Evolutionary conservation across 2,329 filamentous ascomycete species (phyloP).

Genomic region (Magnaporthales sp.): DNA sequence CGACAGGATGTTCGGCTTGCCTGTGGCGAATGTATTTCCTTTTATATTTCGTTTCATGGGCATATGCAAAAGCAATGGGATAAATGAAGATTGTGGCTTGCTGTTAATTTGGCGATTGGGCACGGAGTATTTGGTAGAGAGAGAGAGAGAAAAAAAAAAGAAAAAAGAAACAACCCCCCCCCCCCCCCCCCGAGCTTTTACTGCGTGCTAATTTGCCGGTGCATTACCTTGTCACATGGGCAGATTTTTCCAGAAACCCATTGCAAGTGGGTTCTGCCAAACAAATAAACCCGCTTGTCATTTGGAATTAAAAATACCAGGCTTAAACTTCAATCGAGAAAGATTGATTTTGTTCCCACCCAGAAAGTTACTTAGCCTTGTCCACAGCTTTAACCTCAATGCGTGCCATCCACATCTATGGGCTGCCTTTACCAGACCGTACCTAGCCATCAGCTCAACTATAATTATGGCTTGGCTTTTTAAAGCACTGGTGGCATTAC

Average conservation of each 20-base stretch:
- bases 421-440: neutral
- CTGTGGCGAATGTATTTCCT: neutral
- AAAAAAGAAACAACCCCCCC: too few species aligned
- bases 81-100: too few species aligned
- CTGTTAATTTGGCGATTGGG: too few species aligned
- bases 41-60: neutral
- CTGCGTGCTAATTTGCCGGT: neutral
- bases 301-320: neutral
- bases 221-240: neutral
- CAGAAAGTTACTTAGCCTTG: too few species aligned
- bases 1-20: neutral
- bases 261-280: neutral
- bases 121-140: too few species aligned
- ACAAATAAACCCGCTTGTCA: neutral
- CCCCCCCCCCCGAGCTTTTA: neutral
- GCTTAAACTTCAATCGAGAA: too few species aligned
- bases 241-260: neutral
- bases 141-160: too few species aligned
- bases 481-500: neutral
- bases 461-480: neutral
- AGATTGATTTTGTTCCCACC: too few species aligned
- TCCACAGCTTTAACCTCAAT: too few species aligned
- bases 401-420: neutral
- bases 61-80: neutral
- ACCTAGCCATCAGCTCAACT: neutral